phyloP scores from a whole-genome alignment of 495 filamentous ascomycete species.

The Echria macrotheca region DNA sequence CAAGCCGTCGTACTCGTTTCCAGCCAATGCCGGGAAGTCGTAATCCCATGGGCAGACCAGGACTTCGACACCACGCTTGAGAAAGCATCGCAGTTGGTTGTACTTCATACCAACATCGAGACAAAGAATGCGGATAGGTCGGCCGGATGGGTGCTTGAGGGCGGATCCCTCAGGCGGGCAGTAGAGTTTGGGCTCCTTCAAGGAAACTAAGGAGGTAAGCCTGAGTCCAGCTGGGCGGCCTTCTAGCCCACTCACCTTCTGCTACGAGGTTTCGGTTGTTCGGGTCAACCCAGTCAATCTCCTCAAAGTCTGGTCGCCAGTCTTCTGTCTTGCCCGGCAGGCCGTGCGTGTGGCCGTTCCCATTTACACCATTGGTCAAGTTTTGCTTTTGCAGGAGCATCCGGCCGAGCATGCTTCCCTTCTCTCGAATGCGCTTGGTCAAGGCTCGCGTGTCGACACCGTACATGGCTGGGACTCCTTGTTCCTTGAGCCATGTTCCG shows the following conservation, averaged over 20 bases:
- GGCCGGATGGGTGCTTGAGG: slow-evolving; percentile 81
- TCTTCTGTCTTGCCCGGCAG: slow-evolving; percentile 30
- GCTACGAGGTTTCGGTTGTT: slow-evolving; percentile 87
- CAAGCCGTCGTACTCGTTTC: slow-evolving; percentile 84
- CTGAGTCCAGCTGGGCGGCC: slow-evolving; percentile 7
- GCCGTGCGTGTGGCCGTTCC: slow-evolving; percentile 34
- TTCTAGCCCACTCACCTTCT: slow-evolving; percentile 66
- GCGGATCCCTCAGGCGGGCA: slow-evolving; percentile 56
- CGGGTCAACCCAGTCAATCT: slow-evolving; percentile 82
- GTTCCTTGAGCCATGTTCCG: slow-evolving; percentile 91
- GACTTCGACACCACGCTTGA: slow-evolving; percentile 89
- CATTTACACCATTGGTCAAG: slow-evolving; percentile 44
- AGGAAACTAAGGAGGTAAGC: slow-evolving; percentile 65
- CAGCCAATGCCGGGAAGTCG: slow-evolving; percentile 69
- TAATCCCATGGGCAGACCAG: slow-evolving; percentile 94
- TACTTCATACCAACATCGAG: slow-evolving; percentile 96
- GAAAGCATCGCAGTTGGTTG: slow-evolving; percentile 91
- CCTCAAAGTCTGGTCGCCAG: slow-evolving; percentile 67
- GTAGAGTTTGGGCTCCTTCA: slow-evolving; percentile 74
- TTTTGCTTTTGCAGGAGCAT: slow-evolving; percentile 68
- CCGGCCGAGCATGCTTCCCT: slow-evolving; percentile 94
- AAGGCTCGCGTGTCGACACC: slow-evolving; percentile 91
- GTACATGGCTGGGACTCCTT: slow-evolving; percentile 92
- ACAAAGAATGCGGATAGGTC: slow-evolving; percentile 77
- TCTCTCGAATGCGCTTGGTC: slow-evolving; percentile 86